Percentiles rank a stretch among this genome's conserved stretches.
Evolutionary conservation across 2,329 filamentous ascomycete genomes (phyloP).

Genomic region (Fusarium sp.): DNA sequence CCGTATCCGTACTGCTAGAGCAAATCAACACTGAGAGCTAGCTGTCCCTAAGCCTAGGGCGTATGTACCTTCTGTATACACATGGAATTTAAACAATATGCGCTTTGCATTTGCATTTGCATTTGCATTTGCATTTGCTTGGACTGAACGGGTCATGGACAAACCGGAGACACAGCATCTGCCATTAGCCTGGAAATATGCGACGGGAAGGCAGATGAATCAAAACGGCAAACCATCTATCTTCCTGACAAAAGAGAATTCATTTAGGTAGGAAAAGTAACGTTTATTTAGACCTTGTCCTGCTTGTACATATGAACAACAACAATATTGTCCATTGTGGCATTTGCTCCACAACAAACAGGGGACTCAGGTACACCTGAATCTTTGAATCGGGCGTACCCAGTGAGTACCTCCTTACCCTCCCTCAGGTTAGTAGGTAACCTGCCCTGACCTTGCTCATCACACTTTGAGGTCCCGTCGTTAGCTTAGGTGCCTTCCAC

Average conservation of each 20-base stretch:
- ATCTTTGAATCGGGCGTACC: slow-evolving; percentile 19
- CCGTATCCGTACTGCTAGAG: neutral
- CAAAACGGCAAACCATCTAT: neutral
- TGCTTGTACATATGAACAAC: neutral
- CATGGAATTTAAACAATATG: neutral
- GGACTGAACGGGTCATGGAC: neutral
- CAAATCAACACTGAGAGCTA: too few species aligned
- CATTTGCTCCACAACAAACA: slow-evolving; percentile 2
- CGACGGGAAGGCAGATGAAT: neutral
- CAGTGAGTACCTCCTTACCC: neutral
- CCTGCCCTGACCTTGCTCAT: neutral
- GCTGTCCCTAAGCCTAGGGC: neutral
- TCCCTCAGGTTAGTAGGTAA: neutral
- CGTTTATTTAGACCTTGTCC: neutral
- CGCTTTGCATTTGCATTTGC: neutral
- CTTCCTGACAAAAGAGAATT: neutral
- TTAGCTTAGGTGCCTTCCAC: neutral
- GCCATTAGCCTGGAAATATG: neutral
- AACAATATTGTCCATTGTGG: neutral
- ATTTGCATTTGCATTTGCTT: neutral
- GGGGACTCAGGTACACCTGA: slow-evolving; percentile 28
- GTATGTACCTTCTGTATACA: neutral
- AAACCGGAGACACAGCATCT: slow-evolving; percentile 4
- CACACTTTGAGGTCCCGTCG: neutral
- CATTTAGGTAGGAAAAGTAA: neutral